Conservation (phyloP, 1,139 yeast genomes). For the Sugiyamaella paludigena region DNA sequence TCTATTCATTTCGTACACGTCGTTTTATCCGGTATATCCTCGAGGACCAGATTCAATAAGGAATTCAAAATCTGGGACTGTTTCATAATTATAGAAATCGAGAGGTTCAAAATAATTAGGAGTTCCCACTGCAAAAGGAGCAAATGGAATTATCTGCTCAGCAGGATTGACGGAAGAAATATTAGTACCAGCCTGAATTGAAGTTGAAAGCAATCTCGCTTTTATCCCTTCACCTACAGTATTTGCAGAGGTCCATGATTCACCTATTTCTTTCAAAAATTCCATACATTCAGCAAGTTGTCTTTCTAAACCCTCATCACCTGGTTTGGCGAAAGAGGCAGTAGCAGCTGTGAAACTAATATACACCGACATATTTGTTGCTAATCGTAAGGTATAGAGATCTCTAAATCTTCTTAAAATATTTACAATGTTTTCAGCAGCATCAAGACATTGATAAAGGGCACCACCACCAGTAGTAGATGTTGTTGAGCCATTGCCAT, state of each 20-base stretch:
- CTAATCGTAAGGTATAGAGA: slow-evolving; percentile 25
- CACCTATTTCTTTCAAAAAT: slow-evolving; percentile 20
- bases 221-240: slow-evolving; percentile 20
- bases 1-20: neutral
- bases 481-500: neutral
- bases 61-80: slow-evolving; percentile 15
- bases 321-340: slow-evolving; percentile 13
- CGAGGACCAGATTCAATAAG: slow-evolving; percentile 1
- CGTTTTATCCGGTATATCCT: neutral
- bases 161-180: neutral
- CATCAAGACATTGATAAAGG: slow-evolving; percentile 14
- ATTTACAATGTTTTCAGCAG: slow-evolving; percentile 14
- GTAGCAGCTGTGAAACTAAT: slow-evolving; percentile 30
- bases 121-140: slow-evolving; percentile 12
- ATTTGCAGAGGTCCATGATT: slow-evolving; percentile 22
- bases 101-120: slow-evolving; percentile 13
- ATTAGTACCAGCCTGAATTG: neutral
- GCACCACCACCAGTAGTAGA: slow-evolving; percentile 4
- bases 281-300: slow-evolving; percentile 16
- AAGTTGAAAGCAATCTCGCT: slow-evolving; percentile 7
- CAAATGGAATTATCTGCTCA: slow-evolving; percentile 8
- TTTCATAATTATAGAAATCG: slow-evolving; percentile 9
- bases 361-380: slow-evolving; percentile 27
- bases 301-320: slow-evolving; percentile 6
- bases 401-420: slow-evolving; percentile 17